A percentile compares a stretch with the other conserved stretches of the same genome.
These are phyloP conservation scores for Solanum pinnatisectum DNA, from an alignment of 257 asterid species.

Conservation along the genomic window DNA sequence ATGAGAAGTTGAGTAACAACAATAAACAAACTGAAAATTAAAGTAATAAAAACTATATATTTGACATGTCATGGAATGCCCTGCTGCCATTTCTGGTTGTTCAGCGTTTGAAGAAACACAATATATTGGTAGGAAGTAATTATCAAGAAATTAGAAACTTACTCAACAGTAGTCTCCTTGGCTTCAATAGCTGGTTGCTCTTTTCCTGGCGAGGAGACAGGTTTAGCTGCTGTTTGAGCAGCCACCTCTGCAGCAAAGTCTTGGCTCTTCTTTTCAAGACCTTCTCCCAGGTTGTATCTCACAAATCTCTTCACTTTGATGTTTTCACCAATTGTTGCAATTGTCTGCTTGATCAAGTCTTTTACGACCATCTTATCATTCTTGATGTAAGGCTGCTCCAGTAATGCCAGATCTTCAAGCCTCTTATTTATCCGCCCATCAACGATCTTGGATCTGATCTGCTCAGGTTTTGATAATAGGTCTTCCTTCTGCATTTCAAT, in stretches of 20 bases:
- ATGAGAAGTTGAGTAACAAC: not conserved
- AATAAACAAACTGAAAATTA: not conserved
- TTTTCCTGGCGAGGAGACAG: conserved; percentile 32
- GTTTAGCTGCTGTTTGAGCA: conserved; percentile 80
- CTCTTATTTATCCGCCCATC: conserved; percentile 89
- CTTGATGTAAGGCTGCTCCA: conserved; percentile 92
- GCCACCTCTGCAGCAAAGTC: conserved; percentile 99
- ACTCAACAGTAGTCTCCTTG: conserved; percentile 47
- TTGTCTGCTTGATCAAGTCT: conserved; percentile 93
- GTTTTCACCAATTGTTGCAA: conserved; percentile 90
- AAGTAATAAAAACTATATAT: not conserved
- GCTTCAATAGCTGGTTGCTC: conserved; percentile 46
- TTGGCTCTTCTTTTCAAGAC: conserved; percentile 85
- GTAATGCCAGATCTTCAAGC: conserved; percentile 69
- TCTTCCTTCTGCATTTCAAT: conserved; percentile 96
- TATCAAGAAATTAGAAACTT: conserved; percentile 21
- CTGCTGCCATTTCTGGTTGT: not conserved
- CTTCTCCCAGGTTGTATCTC: conserved; percentile 91
- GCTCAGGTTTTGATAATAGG: conserved; percentile 79
- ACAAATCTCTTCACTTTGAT: conserved; percentile 75
- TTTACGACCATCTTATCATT: conserved; percentile 77
- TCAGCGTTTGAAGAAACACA: not conserved
- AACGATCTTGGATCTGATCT: conserved; percentile 76
- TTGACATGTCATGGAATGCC: not conserved
- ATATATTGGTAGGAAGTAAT: not conserved